Conservation (phyloP, 208 protist species). For the Crithidia expoeki region DNA sequence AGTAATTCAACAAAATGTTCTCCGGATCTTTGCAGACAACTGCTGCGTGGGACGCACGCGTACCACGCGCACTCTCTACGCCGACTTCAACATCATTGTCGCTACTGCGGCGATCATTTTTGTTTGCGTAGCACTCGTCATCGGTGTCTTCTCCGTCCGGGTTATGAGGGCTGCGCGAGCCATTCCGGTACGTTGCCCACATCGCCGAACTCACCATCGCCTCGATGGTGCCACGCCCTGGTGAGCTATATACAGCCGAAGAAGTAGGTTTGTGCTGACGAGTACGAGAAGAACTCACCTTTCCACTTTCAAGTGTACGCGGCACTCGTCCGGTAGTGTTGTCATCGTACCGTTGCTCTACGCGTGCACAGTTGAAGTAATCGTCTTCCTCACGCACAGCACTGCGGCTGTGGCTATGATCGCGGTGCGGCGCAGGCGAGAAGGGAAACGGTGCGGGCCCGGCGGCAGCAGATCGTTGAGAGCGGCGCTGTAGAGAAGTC, state of each 20-base stretch:
- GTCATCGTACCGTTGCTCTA: no score
- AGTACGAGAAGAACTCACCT: background rate
- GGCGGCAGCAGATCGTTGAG: background rate
- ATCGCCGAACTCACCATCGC: constrained; percentile 22
- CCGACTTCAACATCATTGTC: background rate
- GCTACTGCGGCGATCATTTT: background rate
- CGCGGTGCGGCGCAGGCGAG: background rate
- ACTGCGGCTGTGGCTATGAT: constrained; percentile 8
- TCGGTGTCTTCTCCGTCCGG: background rate
- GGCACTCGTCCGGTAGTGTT: background rate
- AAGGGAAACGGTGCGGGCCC: constrained; percentile 18
- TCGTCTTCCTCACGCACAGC: background rate
- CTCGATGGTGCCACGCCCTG: constrained; percentile 13
- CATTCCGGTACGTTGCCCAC: constrained; percentile 19
- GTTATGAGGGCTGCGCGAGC: background rate
- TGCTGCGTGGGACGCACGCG: background rate
- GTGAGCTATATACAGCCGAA: background rate
- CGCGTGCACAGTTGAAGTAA: background rate
- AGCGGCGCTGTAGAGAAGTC: constrained; percentile 1
- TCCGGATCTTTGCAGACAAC: constrained; percentile 1
- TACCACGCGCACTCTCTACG: no score
- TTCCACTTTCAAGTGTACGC: background rate
- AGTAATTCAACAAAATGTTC: constrained; percentile 28
- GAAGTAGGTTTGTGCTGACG: background rate
- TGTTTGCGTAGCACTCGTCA: background rate